These are phyloP conservation scores for Malbranchea zuffiana DNA, from an alignment of 2,329 filamentous ascomycete species.

Conservation along the genomic window DNA sequence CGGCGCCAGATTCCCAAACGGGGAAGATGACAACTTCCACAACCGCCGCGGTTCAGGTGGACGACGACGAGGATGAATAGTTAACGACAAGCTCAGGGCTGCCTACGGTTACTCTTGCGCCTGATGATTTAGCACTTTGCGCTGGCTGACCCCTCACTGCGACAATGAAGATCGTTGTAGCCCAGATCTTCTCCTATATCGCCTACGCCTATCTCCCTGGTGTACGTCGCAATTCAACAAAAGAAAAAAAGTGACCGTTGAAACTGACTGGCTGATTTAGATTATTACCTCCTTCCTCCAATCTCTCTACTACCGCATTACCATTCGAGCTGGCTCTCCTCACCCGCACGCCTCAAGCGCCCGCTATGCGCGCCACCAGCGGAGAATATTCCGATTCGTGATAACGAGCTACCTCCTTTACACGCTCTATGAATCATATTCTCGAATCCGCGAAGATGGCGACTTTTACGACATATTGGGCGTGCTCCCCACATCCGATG, in stretches of 20 bases:
- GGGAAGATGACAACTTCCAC: no score
- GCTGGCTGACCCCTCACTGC: no score
- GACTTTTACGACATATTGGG: conserved; percentile 73
- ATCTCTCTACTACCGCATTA: conserved; percentile 71
- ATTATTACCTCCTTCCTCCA: conserved; percentile 69
- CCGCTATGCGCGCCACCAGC: conserved; percentile 61
- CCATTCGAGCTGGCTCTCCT: conserved; percentile 79
- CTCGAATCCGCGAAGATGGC: conserved; percentile 58
- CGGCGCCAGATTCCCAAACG: no score
- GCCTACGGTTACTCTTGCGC: no score
- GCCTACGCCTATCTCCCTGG: conserved; percentile 54
- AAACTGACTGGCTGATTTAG: conserved; percentile 35
- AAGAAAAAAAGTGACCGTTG: neutral
- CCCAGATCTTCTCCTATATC: conserved; percentile 45
- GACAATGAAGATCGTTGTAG: no score
- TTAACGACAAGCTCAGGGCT: no score
- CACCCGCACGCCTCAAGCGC: conserved; percentile 58
- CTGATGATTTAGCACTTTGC: no score
- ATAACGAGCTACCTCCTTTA: conserved; percentile 77
- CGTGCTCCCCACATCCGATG: conserved; percentile 56
- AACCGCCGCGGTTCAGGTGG: no score
- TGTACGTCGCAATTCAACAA: conserved; percentile 31
- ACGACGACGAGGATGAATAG: no score
- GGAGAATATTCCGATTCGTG: conserved; percentile 71
- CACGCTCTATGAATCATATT: conserved; percentile 85